Evolutionary conservation across 345 rosid genomes (phyloP).

Genomic region (Durio zibethinus): DNA sequence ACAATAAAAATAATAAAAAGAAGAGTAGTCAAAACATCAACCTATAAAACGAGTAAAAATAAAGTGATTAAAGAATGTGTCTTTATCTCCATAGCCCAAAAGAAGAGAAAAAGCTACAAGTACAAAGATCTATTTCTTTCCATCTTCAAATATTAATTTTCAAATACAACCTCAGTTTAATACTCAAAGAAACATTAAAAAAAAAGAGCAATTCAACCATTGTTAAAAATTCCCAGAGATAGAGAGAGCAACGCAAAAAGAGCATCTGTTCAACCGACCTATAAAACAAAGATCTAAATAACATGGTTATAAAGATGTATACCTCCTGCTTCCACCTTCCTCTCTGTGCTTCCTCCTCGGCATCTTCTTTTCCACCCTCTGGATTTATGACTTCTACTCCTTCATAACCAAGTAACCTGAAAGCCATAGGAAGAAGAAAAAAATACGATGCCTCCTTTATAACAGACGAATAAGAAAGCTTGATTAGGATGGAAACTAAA

Average conservation of each 20-base stretch:
- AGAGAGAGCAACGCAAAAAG: not conserved
- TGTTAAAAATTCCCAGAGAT: not conserved
- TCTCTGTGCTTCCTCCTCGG: constrained; percentile 85
- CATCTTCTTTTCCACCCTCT: constrained; percentile 92
- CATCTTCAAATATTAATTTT: not conserved
- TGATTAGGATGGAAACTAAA: not conserved
- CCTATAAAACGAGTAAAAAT: not conserved
- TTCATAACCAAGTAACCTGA: constrained; percentile 64
- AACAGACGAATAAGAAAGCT: not conserved
- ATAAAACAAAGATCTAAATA: not conserved
- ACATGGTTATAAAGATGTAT: not conserved
- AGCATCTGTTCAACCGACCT: not conserved
- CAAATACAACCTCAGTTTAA: not conserved
- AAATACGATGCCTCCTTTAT: not conserved
- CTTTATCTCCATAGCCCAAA: not conserved
- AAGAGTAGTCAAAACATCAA: not conserved
- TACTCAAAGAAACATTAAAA: not conserved
- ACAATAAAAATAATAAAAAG: not conserved
- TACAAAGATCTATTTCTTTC: not conserved
- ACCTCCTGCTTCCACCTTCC: constrained; percentile 97
- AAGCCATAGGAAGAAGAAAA: not conserved
- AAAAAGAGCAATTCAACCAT: not conserved
- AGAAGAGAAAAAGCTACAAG: not conserved
- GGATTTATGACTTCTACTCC: constrained; percentile 91
- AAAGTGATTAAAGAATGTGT: not conserved